These are phyloP conservation scores for Pisolithus microcarpus DNA, from an alignment of 768 basidiomycete species.

Conservation along the genomic window DNA sequence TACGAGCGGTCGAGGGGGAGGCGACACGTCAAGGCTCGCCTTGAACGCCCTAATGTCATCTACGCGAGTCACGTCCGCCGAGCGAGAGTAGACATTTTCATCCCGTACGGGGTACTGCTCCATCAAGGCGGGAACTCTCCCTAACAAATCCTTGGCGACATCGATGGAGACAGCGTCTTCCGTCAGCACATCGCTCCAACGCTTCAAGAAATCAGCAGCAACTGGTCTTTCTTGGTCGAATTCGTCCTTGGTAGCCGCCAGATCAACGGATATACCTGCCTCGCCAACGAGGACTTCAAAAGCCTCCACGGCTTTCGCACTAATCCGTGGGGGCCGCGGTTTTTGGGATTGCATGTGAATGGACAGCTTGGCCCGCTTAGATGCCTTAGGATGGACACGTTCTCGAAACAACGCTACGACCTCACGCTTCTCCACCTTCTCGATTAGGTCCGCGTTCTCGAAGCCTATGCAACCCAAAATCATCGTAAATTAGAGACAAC, in stretches of 20 bases:
- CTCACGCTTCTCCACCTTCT: constrained; percentile 65
- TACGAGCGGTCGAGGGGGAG: constrained; percentile 59
- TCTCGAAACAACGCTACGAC: constrained; percentile 62
- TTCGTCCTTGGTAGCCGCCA: constrained; percentile 43
- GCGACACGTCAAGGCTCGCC: constrained; percentile 44
- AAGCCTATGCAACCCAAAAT: constrained; percentile 39
- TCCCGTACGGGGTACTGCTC: constrained; percentile 49
- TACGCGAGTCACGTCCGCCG: constrained; percentile 51
- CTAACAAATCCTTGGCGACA: constrained; percentile 41
- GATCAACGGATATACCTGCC: constrained; percentile 43
- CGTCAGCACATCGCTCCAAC: constrained; percentile 46
- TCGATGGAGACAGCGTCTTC: constrained; percentile 35
- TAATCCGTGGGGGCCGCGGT: constrained; percentile 53
- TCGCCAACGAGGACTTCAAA: constrained; percentile 50
- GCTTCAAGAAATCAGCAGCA: constrained; percentile 51
- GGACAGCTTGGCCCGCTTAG: constrained; percentile 73
- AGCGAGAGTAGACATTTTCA: constrained; percentile 40
- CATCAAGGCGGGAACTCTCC: constrained; percentile 50
- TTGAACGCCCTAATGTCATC: constrained; percentile 64
- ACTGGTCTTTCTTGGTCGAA: constrained; percentile 52
- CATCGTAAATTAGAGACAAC: background rate
- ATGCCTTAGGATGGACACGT: constrained; percentile 63
- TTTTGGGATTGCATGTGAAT: constrained; percentile 74
- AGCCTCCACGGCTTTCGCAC: constrained; percentile 52
- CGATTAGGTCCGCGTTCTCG: constrained; percentile 62